A percentile compares a stretch with the other conserved stretches of the same genome.
These are phyloP conservation scores for Wickerhamomyces sp. DNA, from an alignment of 1,139 yeast genomes.

Conservation along the genomic window DNA sequence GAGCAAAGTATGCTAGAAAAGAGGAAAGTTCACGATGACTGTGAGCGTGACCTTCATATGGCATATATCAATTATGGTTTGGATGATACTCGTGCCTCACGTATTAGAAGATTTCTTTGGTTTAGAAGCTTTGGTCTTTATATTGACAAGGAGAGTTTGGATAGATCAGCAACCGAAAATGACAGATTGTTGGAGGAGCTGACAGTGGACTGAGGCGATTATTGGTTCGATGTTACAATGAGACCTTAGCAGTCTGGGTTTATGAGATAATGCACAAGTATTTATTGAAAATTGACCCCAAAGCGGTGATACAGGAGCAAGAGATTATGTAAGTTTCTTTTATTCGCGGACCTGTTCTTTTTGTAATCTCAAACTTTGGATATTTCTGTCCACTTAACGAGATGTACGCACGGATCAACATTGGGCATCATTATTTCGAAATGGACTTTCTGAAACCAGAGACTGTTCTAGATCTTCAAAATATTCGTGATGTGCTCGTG, in stretches of 20 bases:
- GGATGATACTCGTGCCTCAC: conserved; percentile 44
- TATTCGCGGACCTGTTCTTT: too few species aligned
- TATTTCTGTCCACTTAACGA: too few species aligned
- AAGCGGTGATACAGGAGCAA: too few species aligned
- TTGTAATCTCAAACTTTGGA: too few species aligned
- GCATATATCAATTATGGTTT: conserved; percentile 51
- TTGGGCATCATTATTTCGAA: conserved; percentile 3
- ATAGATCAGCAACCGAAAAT: conserved; percentile 28
- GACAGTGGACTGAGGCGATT: too few species aligned
- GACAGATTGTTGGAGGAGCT: conserved; percentile 23
- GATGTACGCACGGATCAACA: too few species aligned
- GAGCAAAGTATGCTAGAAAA: conserved; percentile 25
- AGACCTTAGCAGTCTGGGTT: too few species aligned
- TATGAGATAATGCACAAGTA: too few species aligned
- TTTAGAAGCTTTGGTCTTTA: conserved; percentile 44
- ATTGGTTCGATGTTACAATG: too few species aligned
- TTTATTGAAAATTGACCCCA: too few species aligned
- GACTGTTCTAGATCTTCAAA: conserved; percentile 71
- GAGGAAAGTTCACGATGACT: conserved; percentile 35
- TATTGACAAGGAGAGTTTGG: conserved; percentile 26
- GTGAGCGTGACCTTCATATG: conserved; percentile 41
- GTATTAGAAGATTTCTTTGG: conserved; percentile 56
- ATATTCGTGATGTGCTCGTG: conserved; percentile 79
- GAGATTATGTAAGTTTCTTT: too few species aligned
- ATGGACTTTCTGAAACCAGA: conserved; percentile 89